Base-by-base conservation (phyloP, 768 basidiomycete species). In the Xerocomellus chrysenteron region DNA sequence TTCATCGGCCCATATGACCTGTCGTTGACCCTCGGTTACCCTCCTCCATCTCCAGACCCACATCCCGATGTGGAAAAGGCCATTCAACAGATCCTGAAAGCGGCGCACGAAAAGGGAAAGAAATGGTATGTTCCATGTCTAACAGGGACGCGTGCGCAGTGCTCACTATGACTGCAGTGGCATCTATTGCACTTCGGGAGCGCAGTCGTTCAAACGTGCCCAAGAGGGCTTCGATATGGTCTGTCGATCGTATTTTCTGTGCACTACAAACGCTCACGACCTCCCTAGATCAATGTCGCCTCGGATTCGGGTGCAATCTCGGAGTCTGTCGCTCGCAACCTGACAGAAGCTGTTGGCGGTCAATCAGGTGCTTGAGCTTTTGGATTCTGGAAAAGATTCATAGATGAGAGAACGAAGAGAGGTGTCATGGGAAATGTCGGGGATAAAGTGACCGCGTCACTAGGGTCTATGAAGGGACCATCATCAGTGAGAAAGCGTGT, bases 1-100 rank as follows among this genome's bases (percentile, higher is more conserved):
- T 84, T 85, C 69, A 81, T 88, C 51, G 86, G 86, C 4, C 86
- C 86, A 4, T 88, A 82, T 57, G 86, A 88, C 64, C 76, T 88
- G 41, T 88, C 87, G 2, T 75, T 86, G 49, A 77, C 80, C 1
- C 73, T 86, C 28, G 85, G 86, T 36, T 82, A 79, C 64, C 78
- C 82, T 1, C 70, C 82, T 6, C 86, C 86, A 16, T 78, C 79
- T 32, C 87, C 85, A 1, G 82, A 87, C 59, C 83, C 84, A 0
- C 82, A 87, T 57, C 82, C 85, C 0, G 80, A 84, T 3, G 81
- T 86, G 4, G 87, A 88, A 63, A 71, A 75, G 53, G 67, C 80
- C 9, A 85, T 88, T 37, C 81, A 86, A 55, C 66, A 68, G 16
- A 81, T 88, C 26, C 72, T 83, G 32, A 61, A 73, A 39, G 77